Conservation (phyloP, 176 grass and related monocot genomes). For the Oryza brachyantha region DNA sequence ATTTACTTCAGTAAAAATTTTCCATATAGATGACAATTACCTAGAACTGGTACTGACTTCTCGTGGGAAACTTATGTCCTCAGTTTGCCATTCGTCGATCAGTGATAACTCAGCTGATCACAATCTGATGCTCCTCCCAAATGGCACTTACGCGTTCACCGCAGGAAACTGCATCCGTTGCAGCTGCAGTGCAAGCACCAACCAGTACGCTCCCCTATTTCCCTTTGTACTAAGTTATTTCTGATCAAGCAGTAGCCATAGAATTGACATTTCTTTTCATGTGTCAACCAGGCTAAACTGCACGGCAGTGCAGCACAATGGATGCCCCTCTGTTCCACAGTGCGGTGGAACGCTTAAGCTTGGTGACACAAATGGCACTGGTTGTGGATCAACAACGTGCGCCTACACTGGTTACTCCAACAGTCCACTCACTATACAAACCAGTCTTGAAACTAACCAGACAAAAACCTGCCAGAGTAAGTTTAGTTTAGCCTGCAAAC, state of each 20-base stretch:
- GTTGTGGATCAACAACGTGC: slow-evolving; percentile 37
- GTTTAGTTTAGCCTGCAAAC: neutral
- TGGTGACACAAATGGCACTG: slow-evolving; percentile 9
- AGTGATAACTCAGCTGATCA: slow-evolving; percentile 38
- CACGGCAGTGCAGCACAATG: neutral
- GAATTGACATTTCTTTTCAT: neutral
- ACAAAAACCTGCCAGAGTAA: slow-evolving; percentile 54
- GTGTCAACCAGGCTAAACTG: slow-evolving; percentile 52
- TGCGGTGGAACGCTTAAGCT: slow-evolving; percentile 40
- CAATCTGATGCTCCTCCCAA: slow-evolving; percentile 37
- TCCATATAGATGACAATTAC: neutral
- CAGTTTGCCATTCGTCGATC: slow-evolving; percentile 71
- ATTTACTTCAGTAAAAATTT: neutral
- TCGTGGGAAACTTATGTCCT: neutral
- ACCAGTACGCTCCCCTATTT: slow-evolving; percentile 34
- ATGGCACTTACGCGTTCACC: slow-evolving; percentile 46
- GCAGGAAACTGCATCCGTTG: slow-evolving; percentile 54
- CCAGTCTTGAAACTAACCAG: slow-evolving; percentile 8
- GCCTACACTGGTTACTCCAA: slow-evolving; percentile 59
- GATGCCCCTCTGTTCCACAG: neutral
- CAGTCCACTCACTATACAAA: slow-evolving; percentile 24
- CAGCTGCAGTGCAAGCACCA: slow-evolving; percentile 55
- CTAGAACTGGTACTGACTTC: neutral
- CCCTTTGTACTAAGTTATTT: neutral
- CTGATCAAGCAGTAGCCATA: neutral